Base-by-base conservation (phyloP, 352 stramenopile species). In the Saprolegnia diclina region DNA sequence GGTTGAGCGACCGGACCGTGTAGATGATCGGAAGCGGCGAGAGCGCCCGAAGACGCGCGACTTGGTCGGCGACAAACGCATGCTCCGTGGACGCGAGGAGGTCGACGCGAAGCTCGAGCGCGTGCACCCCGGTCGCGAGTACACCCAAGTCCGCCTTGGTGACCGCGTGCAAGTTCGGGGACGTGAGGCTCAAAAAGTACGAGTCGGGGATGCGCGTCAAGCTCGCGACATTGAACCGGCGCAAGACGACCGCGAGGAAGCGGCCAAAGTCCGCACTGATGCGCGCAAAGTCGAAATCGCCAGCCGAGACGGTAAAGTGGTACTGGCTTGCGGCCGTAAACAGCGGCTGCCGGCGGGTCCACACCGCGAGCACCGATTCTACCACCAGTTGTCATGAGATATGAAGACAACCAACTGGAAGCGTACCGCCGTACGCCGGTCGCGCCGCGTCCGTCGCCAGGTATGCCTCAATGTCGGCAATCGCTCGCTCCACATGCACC, bases 61-160 rank as follows among this genome's bases (percentile, higher is more conserved):
- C 82, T 71, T 93, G 83, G 73, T 77, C 56, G 73, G 82, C 78
- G 73, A 97, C 74, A 77, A 91, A 78, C 50, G 72, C 68, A 45
- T 75, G 24, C 61, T 79, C 70, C 32, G 79, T 76, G 18, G 76
- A 71, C 57, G 81, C 71, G 14, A 98, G 78, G 71, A 98, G 76
- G 80, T 98, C 97, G 11, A 98, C 92, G 52, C 97, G 91, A 65
- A 99, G 88, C 77, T 99, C 97, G 52, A 99, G 86, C 4, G 93
- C 94, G 84, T 99, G 92, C 5, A 97, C 92, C 68, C 96, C 95
- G 53, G 76, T 67, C 26, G 73, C 52, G 0, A 76, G 74, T 40
- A 82, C 77, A 21, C 80, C 81, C 32, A 73, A 73, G 50, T 90
- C 69, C 32, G 91, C 79, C 16, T 77, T 72, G 10, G 37, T 38